Percentiles rank a stretch among this genome's conserved stretches.
These are phyloP conservation scores for Fraxinus floribunda DNA, from an alignment of 305 asterid genomes.

Conservation along the genomic window DNA sequence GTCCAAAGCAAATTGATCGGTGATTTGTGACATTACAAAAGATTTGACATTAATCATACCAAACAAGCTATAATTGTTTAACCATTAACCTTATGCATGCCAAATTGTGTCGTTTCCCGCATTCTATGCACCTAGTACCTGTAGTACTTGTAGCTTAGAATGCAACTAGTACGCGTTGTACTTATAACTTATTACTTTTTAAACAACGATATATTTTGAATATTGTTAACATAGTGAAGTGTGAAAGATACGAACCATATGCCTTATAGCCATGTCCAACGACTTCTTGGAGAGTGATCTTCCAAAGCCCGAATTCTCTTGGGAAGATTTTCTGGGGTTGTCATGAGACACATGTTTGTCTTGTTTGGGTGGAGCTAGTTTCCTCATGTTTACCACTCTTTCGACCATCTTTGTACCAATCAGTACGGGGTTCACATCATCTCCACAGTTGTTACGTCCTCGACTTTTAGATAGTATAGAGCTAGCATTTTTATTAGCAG, in stretches of 20 bases:
- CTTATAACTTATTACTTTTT: background rate
- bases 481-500: conserved; percentile 30
- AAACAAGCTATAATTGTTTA: background rate
- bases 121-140: background rate
- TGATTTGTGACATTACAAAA: background rate
- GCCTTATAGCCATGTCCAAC: conserved; percentile 87
- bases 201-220: background rate
- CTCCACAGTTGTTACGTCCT: conserved; percentile 21
- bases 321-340: conserved; percentile 29
- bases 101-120: background rate
- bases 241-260: conserved; percentile 54
- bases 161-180: background rate
- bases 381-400: conserved; percentile 53
- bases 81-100: background rate
- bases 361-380: conserved; percentile 52
- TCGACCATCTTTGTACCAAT: conserved; percentile 58
- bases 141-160: background rate
- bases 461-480: conserved; percentile 34
- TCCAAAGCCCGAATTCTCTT: conserved; percentile 59
- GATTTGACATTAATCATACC: background rate
- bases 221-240: background rate
- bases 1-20: conserved; percentile 15
- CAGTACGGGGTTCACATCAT: conserved; percentile 49
- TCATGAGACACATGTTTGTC: conserved; percentile 28
- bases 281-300: conserved; percentile 78